Conservation (phyloP, 129 eudicot species). For the Silybum marianum region DNA sequence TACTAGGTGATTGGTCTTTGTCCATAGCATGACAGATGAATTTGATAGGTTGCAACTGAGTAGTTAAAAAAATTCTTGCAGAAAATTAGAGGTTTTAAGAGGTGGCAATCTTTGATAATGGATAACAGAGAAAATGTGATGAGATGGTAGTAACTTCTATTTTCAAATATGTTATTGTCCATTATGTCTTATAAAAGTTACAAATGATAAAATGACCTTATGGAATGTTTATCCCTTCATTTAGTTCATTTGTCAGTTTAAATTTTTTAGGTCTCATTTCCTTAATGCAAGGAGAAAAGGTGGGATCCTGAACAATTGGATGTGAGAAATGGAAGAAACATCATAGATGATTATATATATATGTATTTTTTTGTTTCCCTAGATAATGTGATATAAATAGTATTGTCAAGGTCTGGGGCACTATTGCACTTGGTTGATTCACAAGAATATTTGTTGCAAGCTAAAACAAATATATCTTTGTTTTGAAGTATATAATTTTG, state of each 20-base stretch:
- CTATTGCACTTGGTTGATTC: constrained; percentile 6
- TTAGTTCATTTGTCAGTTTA: not conserved
- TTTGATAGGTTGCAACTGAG: not conserved
- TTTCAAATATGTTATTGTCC: not conserved
- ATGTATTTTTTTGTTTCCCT: not conserved
- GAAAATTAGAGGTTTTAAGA: not conserved
- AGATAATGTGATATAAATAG: not conserved
- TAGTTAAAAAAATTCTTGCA: not conserved
- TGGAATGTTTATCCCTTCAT: not conserved
- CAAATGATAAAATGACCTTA: constrained; percentile 6
- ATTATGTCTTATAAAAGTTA: not conserved
- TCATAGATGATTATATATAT: not conserved
- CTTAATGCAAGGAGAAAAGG: not conserved
- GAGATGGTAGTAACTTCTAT: not conserved
- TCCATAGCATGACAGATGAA: not conserved
- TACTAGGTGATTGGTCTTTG: not conserved
- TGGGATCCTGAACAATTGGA: not conserved
- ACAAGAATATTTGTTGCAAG: not conserved
- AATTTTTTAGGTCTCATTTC: not conserved
- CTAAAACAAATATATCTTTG: not conserved
- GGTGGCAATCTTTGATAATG: not conserved
- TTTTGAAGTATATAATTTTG: too few relatives aligned
- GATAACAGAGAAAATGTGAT: not conserved
- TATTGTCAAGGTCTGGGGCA: not conserved
- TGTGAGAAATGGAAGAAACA: not conserved